A percentile compares a stretch with the other conserved stretches of the same genome.
These are phyloP conservation scores for Entoloma clypeatum DNA, from an alignment of 1,284 basidiomycete species.

Conservation along the genomic window DNA sequence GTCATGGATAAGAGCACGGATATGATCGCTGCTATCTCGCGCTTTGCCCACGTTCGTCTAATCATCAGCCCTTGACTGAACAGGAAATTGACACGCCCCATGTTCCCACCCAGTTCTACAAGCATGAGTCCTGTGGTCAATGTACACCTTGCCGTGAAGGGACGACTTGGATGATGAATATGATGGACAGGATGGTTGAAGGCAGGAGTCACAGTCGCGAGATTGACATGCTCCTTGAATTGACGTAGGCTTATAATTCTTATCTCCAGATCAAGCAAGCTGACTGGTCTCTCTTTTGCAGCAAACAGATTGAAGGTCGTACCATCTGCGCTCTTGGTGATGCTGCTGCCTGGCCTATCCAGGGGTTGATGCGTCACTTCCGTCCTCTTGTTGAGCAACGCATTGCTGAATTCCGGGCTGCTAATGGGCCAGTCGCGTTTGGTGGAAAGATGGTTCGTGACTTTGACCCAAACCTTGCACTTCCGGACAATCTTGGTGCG, in stretches of 20 bases:
- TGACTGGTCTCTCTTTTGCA: slow-evolving; percentile 30
- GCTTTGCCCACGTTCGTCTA: slow-evolving; percentile 75
- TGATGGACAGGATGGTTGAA: slow-evolving; percentile 92
- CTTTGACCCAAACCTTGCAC: slow-evolving; percentile 67
- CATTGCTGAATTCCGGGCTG: slow-evolving; percentile 74
- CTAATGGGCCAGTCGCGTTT: slow-evolving; percentile 84
- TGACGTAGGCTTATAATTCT: slow-evolving; percentile 55
- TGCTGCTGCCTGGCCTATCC: slow-evolving; percentile 98
- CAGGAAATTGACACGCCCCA: slow-evolving; percentile 5
- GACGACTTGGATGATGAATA: slow-evolving; percentile 98
- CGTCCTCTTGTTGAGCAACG: slow-evolving; percentile 90
- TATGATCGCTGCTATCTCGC: slow-evolving; percentile 88
- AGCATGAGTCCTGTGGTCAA: slow-evolving; percentile 98
- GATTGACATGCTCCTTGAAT: slow-evolving; percentile 94
- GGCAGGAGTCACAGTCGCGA: slow-evolving; percentile 89
- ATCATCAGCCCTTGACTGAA: not conserved
- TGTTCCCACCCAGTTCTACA: slow-evolving; percentile 68
- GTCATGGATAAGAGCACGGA: slow-evolving; percentile 99
- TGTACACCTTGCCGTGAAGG: slow-evolving; percentile 97
- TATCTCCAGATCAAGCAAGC: not conserved
- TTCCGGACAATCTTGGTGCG: slow-evolving; percentile 80
- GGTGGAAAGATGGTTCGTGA: slow-evolving; percentile 80
- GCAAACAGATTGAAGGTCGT: slow-evolving; percentile 94
- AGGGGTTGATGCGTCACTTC: slow-evolving; percentile 96
- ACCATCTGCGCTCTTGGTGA: slow-evolving; percentile 97